These are phyloP conservation scores for Trametes polyzona DNA, from an alignment of 1,284 basidiomycete species.

Conservation along the genomic window DNA sequence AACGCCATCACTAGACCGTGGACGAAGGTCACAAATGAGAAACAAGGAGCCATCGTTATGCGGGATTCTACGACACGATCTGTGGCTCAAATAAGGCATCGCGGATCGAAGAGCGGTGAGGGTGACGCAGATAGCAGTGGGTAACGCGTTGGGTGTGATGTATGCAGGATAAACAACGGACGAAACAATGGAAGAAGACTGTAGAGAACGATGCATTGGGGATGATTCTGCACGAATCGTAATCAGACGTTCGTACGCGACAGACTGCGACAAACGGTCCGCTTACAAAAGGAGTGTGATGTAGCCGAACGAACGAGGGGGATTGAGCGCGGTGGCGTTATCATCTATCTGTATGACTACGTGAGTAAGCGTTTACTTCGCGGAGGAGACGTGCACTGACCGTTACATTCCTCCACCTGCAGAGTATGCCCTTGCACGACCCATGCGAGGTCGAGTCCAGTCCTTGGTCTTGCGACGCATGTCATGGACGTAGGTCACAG, in stretches of 20 bases:
- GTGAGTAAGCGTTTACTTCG: background rate
- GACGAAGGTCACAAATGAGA: background rate
- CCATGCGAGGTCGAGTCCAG: slow-evolving; percentile 20
- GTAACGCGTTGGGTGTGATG: slow-evolving; percentile 5
- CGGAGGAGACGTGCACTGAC: background rate
- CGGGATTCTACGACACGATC: background rate
- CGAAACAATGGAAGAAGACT: background rate
- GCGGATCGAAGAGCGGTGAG: background rate
- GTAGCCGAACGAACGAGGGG: background rate
- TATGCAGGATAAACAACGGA: background rate
- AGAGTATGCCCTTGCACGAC: slow-evolving; percentile 22
- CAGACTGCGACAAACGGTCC: no score
- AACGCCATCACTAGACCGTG: background rate
- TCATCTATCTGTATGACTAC: background rate
- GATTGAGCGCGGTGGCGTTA: background rate
- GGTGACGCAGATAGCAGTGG: background rate
- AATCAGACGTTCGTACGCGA: background rate
- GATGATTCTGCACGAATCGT: background rate
- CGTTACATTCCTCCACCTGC: slow-evolving; percentile 22
- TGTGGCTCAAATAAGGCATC: slow-evolving; percentile 1
- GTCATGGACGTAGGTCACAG: background rate
- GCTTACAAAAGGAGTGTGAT: background rate
- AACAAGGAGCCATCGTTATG: background rate
- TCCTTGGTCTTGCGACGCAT: slow-evolving; percentile 8
- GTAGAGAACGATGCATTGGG: background rate